phyloP scores from a whole-genome alignment of 1,284 basidiomycete species.

The Agaricales sp. region DNA sequence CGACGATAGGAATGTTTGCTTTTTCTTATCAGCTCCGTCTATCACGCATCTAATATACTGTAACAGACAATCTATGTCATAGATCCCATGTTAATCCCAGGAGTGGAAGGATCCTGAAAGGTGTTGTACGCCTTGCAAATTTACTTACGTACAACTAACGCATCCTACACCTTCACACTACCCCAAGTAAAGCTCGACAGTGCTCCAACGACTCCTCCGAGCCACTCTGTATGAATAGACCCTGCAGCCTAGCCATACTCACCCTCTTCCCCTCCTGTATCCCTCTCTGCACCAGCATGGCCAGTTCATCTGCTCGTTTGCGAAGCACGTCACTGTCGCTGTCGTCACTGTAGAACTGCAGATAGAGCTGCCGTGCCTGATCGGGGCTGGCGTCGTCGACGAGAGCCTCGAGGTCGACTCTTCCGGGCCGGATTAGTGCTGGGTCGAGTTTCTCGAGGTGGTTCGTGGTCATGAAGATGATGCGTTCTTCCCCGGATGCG shows the following conservation, averaged over 20 bases:
- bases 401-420: conserved; percentile 81
- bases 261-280: conserved; percentile 46
- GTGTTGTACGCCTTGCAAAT: too few relatives aligned
- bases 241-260: conserved; percentile 93
- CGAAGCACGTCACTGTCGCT: conserved; percentile 34
- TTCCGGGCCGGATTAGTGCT: conserved; percentile 89
- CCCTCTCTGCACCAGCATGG: conserved; percentile 41
- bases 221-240: conserved; percentile 77
- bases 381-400: conserved; percentile 82
- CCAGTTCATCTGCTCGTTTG: conserved; percentile 36
- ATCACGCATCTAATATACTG: too few relatives aligned
- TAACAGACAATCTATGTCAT: too few relatives aligned
- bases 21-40: too few relatives aligned
- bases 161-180: too few relatives aligned
- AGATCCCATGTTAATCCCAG: too few relatives aligned
- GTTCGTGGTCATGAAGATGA: conserved; percentile 99
- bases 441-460: conserved; percentile 79
- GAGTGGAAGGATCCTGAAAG: too few relatives aligned
- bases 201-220: conserved; percentile 51
- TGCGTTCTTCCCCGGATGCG: conserved; percentile 92
- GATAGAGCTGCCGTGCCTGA: conserved; percentile 77
- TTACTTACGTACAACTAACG: too few relatives aligned
- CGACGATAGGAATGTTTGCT: too few relatives aligned
- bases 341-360: conserved; percentile 70
- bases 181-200: conserved; percentile 25